These are phyloP conservation scores for Talaromyces sp. DNA, from an alignment of 2,329 filamentous ascomycete species.

Conservation along the genomic window DNA sequence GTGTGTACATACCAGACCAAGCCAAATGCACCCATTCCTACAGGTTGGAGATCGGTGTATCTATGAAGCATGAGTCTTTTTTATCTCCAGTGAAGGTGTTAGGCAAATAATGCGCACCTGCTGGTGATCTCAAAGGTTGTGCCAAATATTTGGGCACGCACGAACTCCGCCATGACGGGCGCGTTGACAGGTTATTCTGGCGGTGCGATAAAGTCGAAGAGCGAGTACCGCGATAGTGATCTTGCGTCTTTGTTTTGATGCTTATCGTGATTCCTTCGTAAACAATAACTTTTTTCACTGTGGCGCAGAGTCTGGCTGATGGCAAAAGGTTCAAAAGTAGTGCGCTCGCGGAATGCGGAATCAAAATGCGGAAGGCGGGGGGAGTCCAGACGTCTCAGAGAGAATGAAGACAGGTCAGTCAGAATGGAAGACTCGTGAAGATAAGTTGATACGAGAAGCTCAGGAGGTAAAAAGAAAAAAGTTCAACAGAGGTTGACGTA, in stretches of 20 bases:
- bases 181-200: neutral
- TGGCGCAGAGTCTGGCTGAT: neutral
- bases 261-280: neutral
- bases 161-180: slow-evolving; percentile 91
- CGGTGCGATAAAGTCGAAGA: neutral
- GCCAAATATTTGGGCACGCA: slow-evolving; percentile 98
- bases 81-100: neutral
- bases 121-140: slow-evolving; percentile 99
- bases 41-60: slow-evolving; percentile 96
- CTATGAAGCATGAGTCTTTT: slow-evolving; percentile 47
- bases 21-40: slow-evolving; percentile 98
- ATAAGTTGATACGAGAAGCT: neutral
- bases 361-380: slow-evolving; percentile 1
- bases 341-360: neutral
- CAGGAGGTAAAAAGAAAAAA: neutral
- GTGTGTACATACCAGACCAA: slow-evolving; percentile 76
- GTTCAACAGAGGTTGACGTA: neutral
- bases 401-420: neutral
- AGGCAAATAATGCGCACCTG: slow-evolving; percentile 58
- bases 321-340: neutral
- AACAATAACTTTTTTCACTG: neutral
- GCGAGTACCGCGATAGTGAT: neutral
- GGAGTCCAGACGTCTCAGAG: neutral
- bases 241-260: neutral
- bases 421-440: neutral